Conservation (phyloP, 805 yeast genomes). For the Saccharomycopsis babjevae region DNA sequence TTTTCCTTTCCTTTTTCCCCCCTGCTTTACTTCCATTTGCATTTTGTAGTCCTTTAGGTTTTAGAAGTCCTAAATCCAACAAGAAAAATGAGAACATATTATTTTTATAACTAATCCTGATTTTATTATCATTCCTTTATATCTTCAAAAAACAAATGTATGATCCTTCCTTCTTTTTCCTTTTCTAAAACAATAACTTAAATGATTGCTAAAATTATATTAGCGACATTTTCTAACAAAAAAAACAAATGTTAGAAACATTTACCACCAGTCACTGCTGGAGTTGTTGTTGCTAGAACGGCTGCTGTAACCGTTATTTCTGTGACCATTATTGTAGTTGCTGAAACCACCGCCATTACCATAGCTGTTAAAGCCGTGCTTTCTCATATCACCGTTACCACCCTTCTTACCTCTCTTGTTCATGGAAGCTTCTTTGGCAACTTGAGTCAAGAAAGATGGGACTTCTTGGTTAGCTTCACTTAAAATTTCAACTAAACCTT, state of each 20-base stretch:
- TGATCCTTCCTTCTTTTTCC: neutral
- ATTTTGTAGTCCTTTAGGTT: neutral
- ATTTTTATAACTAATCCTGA: neutral
- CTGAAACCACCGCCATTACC: slow-evolving; percentile 40
- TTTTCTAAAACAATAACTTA: neutral
- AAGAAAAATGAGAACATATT: neutral
- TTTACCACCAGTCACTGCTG: slow-evolving; percentile 11
- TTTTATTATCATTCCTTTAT: neutral
- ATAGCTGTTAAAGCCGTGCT: slow-evolving; percentile 24
- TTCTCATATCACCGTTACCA: slow-evolving; percentile 43
- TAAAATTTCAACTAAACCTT: slow-evolving; percentile 78
- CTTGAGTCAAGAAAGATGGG: slow-evolving; percentile 75
- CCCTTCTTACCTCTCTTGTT: slow-evolving; percentile 36
- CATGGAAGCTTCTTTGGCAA: slow-evolving; percentile 66
- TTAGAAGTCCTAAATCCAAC: neutral
- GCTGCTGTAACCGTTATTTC: slow-evolving; percentile 30
- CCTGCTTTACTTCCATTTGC: neutral
- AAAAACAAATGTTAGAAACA: neutral
- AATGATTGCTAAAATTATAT: neutral
- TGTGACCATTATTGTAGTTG: slow-evolving; percentile 31
- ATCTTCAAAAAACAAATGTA: neutral
- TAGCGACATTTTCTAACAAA: neutral
- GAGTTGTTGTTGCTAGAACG: slow-evolving; percentile 24
- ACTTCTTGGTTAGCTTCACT: slow-evolving; percentile 96
- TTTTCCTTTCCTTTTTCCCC: neutral